Conservation (phyloP, 805 yeast species). For the Kluyveromyces nonfermentans region DNA sequence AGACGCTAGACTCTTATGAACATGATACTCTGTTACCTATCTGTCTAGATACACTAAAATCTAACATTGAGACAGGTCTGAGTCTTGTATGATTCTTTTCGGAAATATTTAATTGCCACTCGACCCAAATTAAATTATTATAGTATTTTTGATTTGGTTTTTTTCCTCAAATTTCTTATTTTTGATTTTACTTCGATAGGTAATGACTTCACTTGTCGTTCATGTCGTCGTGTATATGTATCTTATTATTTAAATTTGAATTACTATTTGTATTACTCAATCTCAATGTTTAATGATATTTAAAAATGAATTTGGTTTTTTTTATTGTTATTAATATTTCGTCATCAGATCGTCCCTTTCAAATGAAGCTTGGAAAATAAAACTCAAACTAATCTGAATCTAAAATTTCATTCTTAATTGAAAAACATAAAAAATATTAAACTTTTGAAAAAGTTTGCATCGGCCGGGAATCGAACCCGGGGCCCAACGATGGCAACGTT, state of each 20-base stretch:
- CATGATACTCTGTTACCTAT: constrained; percentile 29
- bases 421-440: not conserved
- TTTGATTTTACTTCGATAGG: not conserved
- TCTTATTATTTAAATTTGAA: too few relatives aligned
- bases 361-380: too few relatives aligned
- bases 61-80: constrained; percentile 16
- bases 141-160: not conserved
- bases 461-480: constrained; percentile 29
- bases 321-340: too few relatives aligned
- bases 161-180: too few relatives aligned
- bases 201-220: not conserved
- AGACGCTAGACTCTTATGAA: constrained; percentile 42
- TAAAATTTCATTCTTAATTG: too few relatives aligned
- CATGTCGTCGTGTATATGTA: not conserved
- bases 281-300: too few relatives aligned
- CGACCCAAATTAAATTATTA: not conserved
- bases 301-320: too few relatives aligned
- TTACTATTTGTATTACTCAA: too few relatives aligned
- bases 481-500: constrained; percentile 29
- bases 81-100: constrained; percentile 3
- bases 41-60: constrained; percentile 17
- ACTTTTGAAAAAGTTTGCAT: constrained; percentile 11
- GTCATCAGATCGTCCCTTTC: too few relatives aligned
- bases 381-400: not conserved
- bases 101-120: not conserved